Evolutionary conservation across 129 eudicot species (phyloP).

Genomic region (Arctium lappa): DNA sequence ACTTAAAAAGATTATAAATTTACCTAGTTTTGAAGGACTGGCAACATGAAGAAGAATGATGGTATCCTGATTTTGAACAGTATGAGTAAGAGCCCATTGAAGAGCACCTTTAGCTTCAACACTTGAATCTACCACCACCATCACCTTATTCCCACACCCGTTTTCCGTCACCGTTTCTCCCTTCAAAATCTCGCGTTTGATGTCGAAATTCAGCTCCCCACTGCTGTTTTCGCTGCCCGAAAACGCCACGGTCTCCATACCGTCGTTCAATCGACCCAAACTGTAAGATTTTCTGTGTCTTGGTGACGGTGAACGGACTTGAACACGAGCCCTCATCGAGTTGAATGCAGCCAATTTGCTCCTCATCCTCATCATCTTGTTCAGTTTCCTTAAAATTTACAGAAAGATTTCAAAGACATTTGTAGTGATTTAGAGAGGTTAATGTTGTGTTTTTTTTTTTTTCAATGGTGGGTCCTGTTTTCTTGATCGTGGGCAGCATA

Average conservation of each 20-base stretch:
- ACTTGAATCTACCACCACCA: constrained; percentile 79
- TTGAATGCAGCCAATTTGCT: constrained; percentile 31
- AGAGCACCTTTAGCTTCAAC: constrained; percentile 67
- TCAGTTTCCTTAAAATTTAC: neutral
- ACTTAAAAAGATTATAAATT: neutral
- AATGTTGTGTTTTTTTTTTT: neutral
- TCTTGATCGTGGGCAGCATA: constrained; percentile 33
- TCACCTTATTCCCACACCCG: constrained; percentile 61
- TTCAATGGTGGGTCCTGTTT: constrained; percentile 13
- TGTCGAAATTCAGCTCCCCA: constrained; percentile 42
- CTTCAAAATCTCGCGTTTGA: constrained; percentile 15
- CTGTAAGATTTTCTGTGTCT: constrained; percentile 43
- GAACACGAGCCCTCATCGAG: constrained; percentile 44
- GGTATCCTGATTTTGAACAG: constrained; percentile 72
- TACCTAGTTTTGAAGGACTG: constrained; percentile 47
- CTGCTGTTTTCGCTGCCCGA: constrained; percentile 37
- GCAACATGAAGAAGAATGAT: constrained; percentile 63
- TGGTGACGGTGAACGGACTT: constrained; percentile 49
- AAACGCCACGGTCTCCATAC: constrained; percentile 31
- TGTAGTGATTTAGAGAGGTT: constrained; percentile 5
- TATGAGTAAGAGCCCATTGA: constrained; percentile 91
- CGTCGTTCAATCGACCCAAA: constrained; percentile 35
- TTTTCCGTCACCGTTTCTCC: constrained; percentile 14
- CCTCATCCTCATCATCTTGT: constrained; percentile 35
- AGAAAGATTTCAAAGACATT: constrained; percentile 11